A percentile compares a stretch with the other conserved stretches of the same genome.
phyloP scores from a whole-genome alignment of 352 stramenopile species.

The Pythium aphanidermatum region DNA sequence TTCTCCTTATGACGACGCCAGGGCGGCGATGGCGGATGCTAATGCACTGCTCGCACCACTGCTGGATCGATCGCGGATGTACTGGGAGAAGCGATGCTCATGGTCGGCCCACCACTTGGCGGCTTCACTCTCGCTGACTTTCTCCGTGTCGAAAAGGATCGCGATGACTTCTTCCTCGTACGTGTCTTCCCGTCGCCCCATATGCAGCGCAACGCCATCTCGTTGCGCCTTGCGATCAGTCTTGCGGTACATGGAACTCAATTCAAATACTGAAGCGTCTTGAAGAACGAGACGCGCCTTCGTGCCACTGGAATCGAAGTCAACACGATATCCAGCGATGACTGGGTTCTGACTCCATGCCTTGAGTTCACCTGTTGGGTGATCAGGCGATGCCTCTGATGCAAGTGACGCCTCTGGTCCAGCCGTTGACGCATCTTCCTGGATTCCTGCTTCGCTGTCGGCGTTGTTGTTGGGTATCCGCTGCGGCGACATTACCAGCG shows the following conservation, averaged over 20 bases:
- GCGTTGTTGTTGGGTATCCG: constrained; percentile 3
- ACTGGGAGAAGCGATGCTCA: constrained; percentile 49
- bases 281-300: constrained; percentile 70
- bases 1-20: background rate
- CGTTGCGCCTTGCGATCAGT: constrained; percentile 68
- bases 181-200: constrained; percentile 70
- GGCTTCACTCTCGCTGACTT: constrained; percentile 70
- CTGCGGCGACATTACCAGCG: background rate
- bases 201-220: constrained; percentile 69
- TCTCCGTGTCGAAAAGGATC: constrained; percentile 82
- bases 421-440: background rate
- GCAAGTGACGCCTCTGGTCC: constrained; percentile 7
- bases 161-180: constrained; percentile 76
- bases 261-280: constrained; percentile 68
- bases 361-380: constrained; percentile 14
- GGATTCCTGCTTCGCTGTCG: too few relatives aligned
- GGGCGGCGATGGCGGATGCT: constrained; percentile 6
- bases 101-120: constrained; percentile 66
- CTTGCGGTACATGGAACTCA: constrained; percentile 85
- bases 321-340: constrained; percentile 42
- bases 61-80: constrained; percentile 7
- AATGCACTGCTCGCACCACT: constrained; percentile 1
- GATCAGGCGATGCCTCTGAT: constrained; percentile 8
- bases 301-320: constrained; percentile 68
- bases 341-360: constrained; percentile 45